Evolutionary conservation across 228 moss, liverwort and hornwort species (phyloP).

Genomic region (Sphagnum fallax): DNA sequence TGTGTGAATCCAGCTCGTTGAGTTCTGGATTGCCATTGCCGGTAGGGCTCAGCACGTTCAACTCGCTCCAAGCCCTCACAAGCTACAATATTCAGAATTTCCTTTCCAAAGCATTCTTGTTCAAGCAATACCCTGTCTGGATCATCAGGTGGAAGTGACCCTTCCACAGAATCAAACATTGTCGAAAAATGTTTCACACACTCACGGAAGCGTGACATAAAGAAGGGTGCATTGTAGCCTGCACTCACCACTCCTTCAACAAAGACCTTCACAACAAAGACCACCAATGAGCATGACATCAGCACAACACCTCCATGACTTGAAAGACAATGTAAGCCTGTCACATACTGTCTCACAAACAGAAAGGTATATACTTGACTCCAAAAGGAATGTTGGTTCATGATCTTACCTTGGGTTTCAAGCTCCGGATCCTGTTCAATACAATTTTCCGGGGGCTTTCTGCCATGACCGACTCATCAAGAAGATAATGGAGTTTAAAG

Average conservation of each 20-base stretch:
- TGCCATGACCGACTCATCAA: constrained; percentile 85
- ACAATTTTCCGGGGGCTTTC: constrained; percentile 70
- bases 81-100: constrained; percentile 33
- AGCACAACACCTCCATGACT: no score
- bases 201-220: constrained; percentile 28
- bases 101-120: constrained; percentile 25
- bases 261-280: constrained; percentile 15
- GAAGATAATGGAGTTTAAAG: constrained; percentile 65
- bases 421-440: constrained; percentile 56
- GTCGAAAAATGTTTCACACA: constrained; percentile 29
- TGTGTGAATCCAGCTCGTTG: constrained; percentile 28
- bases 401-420: constrained; percentile 58
- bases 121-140: constrained; percentile 22
- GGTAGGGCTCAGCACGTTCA: constrained; percentile 25
- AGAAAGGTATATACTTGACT: no score
- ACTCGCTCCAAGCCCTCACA: constrained; percentile 31
- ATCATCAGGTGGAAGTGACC: constrained; percentile 15
- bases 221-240: constrained; percentile 34
- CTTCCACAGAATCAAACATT: constrained; percentile 33
- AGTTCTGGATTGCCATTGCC: constrained; percentile 31
- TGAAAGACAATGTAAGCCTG: not conserved
- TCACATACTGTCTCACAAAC: no score
- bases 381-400: no score
- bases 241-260: constrained; percentile 29
- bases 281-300: no score